These are phyloP conservation scores for Amoebophrya sp. DNA, from an alignment of 169 alveolate species.

Conservation along the genomic window DNA sequence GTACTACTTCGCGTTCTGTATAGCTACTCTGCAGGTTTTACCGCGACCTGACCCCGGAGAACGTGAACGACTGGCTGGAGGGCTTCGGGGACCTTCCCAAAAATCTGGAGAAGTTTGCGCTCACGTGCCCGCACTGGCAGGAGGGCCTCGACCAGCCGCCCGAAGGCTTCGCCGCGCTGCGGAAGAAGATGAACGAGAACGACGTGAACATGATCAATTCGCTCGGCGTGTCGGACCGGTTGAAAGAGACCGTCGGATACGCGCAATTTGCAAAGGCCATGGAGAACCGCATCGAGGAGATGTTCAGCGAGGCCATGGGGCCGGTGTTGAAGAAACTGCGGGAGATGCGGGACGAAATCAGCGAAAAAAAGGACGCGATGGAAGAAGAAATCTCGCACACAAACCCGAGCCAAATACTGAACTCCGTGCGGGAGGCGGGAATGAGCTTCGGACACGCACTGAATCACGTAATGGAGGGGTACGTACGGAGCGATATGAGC, in stretches of 20 bases:
- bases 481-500: not conserved
- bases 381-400: not conserved
- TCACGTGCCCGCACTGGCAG: constrained; percentile 36
- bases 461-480: constrained; percentile 22
- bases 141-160: constrained; percentile 1
- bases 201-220: not conserved
- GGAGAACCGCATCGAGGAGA: constrained; percentile 11
- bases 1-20: no score
- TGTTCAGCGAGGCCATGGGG: constrained; percentile 11
- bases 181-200: not conserved
- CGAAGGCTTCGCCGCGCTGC: not conserved
- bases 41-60: constrained; percentile 30
- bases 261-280: constrained; percentile 7
- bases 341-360: not conserved
- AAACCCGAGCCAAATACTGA: not conserved
- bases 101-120: constrained; percentile 22
- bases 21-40: constrained; percentile 14
- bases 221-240: not conserved
- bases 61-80: constrained; percentile 31
- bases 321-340: constrained; percentile 11
- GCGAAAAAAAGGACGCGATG: not conserved
- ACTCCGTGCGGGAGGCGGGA: constrained; percentile 10
- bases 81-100: constrained; percentile 37
- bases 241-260: not conserved
- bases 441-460: constrained; percentile 16